phyloP scores from a whole-genome alignment of 1,284 basidiomycete genomes.

The Rhodotorula sp. region DNA sequence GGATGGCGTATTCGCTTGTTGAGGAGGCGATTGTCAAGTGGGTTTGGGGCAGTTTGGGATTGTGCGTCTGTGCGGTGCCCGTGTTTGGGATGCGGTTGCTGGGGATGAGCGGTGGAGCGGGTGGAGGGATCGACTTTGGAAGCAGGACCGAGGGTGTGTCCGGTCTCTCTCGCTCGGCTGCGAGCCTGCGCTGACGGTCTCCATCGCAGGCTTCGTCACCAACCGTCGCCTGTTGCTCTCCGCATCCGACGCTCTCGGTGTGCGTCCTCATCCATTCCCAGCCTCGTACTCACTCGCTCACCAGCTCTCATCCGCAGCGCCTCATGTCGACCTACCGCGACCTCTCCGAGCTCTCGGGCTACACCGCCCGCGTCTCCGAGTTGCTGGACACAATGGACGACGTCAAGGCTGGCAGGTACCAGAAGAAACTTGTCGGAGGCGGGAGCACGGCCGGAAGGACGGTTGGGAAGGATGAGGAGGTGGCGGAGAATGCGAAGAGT shows the following conservation, averaged over 20 bases:
- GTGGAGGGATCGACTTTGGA: slow-evolving; percentile 63
- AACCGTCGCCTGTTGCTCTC: slow-evolving; percentile 82
- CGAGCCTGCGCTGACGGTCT: background rate
- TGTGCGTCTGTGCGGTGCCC: slow-evolving; percentile 89
- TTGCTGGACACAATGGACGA: slow-evolving; percentile 91
- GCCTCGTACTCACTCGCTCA: background rate
- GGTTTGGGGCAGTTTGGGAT: slow-evolving; percentile 90
- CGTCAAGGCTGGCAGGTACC: slow-evolving; percentile 75
- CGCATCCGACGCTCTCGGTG: slow-evolving; percentile 58
- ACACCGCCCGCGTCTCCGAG: slow-evolving; percentile 85
- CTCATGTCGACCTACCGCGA: slow-evolving; percentile 89
- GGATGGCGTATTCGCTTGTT: slow-evolving; percentile 86
- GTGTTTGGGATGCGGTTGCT: slow-evolving; percentile 81
- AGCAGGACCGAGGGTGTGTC: slow-evolving; percentile 76
- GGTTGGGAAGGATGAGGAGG: slow-evolving; percentile 8
- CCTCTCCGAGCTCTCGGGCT: slow-evolving; percentile 90
- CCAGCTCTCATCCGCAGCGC: slow-evolving; percentile 38
- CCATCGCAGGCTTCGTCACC: slow-evolving; percentile 59
- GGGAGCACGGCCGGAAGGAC: slow-evolving; percentile 57
- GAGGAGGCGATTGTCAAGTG: slow-evolving; percentile 95
- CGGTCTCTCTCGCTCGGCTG: background rate
- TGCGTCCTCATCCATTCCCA: background rate
- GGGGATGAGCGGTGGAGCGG: slow-evolving; percentile 49
- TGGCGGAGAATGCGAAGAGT: slow-evolving; percentile 67
- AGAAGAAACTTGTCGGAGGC: slow-evolving; percentile 77